These are phyloP conservation scores for Sonneratia caseolaris DNA, from an alignment of 345 rosid genomes.

Conservation along the genomic window DNA sequence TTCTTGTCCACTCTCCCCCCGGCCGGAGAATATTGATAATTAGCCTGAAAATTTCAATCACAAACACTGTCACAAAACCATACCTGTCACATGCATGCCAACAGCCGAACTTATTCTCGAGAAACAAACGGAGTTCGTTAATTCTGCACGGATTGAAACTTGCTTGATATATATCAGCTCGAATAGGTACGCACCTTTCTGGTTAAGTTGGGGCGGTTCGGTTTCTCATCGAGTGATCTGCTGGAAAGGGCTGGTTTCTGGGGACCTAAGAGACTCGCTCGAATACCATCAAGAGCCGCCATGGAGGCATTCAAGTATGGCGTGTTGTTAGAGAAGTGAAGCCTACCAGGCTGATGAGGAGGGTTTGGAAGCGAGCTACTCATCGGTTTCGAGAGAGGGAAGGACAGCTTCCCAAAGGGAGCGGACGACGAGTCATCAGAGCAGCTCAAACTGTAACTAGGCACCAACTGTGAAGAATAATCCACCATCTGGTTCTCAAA, in stretches of 20 bases:
- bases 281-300: background rate
- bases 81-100: too few species aligned
- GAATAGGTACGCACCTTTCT: slow-evolving; percentile 13
- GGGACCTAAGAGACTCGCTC: background rate
- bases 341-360: slow-evolving; percentile 23
- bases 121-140: background rate
- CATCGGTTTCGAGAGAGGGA: slow-evolving; percentile 21
- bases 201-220: slow-evolving; percentile 16
- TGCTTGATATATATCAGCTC: background rate
- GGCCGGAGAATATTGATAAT: background rate
- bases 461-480: slow-evolving; percentile 18
- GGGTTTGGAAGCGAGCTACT: background rate
- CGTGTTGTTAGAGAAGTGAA: slow-evolving; percentile 38
- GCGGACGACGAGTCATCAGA: slow-evolving; percentile 21
- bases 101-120: background rate
- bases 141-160: background rate
- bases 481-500: slow-evolving; percentile 24
- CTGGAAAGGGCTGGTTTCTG: background rate
- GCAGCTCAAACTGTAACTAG: background rate
- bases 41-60: background rate
- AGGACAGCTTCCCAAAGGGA: slow-evolving; percentile 37
- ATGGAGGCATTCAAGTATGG: slow-evolving; percentile 1
- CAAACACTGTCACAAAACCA: background rate
- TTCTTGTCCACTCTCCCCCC: slow-evolving; percentile 26
- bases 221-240: slow-evolving; percentile 30